These are phyloP conservation scores for Ganoderma lucidum DNA, from an alignment of 1,284 basidiomycete species.

Conservation along the genomic window DNA sequence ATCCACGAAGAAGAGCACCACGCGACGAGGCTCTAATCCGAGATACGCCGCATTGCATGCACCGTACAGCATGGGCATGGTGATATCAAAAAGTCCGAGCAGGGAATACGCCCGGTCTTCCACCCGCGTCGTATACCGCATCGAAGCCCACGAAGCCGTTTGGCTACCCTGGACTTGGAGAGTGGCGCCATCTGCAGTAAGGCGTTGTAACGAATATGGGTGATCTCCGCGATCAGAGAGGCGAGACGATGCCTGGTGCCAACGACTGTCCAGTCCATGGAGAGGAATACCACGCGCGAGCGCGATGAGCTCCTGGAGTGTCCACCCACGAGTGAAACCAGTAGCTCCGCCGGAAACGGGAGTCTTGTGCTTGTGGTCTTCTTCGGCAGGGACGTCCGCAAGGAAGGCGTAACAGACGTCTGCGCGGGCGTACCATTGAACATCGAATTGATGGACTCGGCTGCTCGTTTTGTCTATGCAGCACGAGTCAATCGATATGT, in stretches of 20 bases:
- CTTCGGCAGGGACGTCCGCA: neutral
- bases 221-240: neutral
- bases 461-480: slow-evolving; percentile 22
- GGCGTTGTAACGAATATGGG: neutral
- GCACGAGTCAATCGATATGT: slow-evolving; percentile 19
- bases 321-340: slow-evolving; percentile 20
- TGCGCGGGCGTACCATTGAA: neutral
- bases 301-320: slow-evolving; percentile 21
- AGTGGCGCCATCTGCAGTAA: neutral
- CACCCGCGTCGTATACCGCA: slow-evolving; percentile 3
- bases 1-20: neutral
- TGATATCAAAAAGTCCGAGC: slow-evolving; percentile 10
- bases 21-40: slow-evolving; percentile 7
- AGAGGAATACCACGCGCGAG: slow-evolving; percentile 7
- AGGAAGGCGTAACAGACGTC: neutral
- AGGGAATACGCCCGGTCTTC: slow-evolving; percentile 18
- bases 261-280: slow-evolving; percentile 4
- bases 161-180: slow-evolving; percentile 4
- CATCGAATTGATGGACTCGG: slow-evolving; percentile 19
- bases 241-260: neutral
- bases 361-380: neutral
- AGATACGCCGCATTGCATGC: slow-evolving; percentile 4
- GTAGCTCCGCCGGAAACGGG: neutral
- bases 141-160: slow-evolving; percentile 12
- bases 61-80: slow-evolving; percentile 17